Evolutionary conservation across 768 basidiomycete genomes (phyloP).

Genomic region (Suillus tomentosus): DNA sequence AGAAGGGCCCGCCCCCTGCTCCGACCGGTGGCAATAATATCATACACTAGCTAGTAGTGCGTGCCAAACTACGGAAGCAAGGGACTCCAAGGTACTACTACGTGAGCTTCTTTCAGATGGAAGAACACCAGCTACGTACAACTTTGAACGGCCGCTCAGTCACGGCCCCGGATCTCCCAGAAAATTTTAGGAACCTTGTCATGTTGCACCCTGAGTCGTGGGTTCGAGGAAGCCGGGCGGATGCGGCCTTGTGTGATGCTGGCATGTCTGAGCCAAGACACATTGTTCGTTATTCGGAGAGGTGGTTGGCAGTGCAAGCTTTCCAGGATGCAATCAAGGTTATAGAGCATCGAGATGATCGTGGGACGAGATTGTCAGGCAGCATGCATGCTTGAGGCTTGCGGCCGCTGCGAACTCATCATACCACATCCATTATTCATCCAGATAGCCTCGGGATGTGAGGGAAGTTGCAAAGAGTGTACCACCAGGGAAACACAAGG

Average conservation of each 20-base stretch:
- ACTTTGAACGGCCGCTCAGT: neutral
- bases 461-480: conserved; percentile 46
- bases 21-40: no score
- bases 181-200: conserved; percentile 65
- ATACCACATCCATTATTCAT: conserved; percentile 59
- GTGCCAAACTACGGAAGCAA: no score
- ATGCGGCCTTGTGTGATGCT: conserved; percentile 63
- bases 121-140: neutral
- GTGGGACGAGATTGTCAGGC: conserved; percentile 67
- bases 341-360: conserved; percentile 40
- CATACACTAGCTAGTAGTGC: no score
- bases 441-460: conserved; percentile 57
- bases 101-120: no score
- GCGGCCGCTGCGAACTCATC: conserved; percentile 78
- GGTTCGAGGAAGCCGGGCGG: conserved; percentile 54
- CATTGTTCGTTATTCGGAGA: conserved; percentile 71
- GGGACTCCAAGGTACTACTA: no score
- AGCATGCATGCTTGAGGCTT: conserved; percentile 70
- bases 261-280: conserved; percentile 91
- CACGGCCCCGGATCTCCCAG: conserved; percentile 46
- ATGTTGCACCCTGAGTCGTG: conserved; percentile 57
- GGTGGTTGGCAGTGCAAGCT: conserved; percentile 48
- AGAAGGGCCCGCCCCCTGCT: no score
- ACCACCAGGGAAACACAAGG: conserved; percentile 26
- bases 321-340: conserved; percentile 6